Evolutionary conservation across 306 rosid species (phyloP), one percentile per base, ranked within the genome.

Genomic region (Hylodesmum podocarpum): DNA sequence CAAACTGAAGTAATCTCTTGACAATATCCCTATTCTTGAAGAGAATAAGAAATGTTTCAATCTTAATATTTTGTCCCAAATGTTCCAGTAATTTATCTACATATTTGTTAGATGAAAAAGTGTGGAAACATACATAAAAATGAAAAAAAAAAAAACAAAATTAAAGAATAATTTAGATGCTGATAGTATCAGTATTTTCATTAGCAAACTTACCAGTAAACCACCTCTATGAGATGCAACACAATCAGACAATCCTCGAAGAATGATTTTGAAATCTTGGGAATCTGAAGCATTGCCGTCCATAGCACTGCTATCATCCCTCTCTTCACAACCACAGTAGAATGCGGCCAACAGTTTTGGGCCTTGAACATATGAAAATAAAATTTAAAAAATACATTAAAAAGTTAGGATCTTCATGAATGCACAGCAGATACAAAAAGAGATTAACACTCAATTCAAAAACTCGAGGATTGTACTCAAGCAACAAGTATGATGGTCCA

Each of bases 171-270:
- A 70, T 41, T 24, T 58, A 46, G 70, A 14, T 15, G 40, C 29
- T 19, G 31, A 22, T 33, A 34, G 37, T 31, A 50, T 59, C 39
- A 43, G 18, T n/a, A 22, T 69, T 70, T 46, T 51, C 6, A 9
- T 22, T 51, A 44, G 58, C 21, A 61, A 27, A 49, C 80, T 58
- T 76, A 92, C 98, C 93, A 82, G 83, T 76, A 89, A 62, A 64
- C 86, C 80, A 46, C 76, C 79, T 63, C 87, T 90, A 71, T n/a
- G 13, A 78, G 85, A 84, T 36, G 88, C 43, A 27, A 94, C 53
- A 88, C 97, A 92, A 67, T 92, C 95, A 67, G 91, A 90, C 87
- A 94, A 80, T 58, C 92, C 89, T 78, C 80, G 85, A 82, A 94
- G 91, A 66, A 88, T 87, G 49, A 5, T 33, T 16, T 66, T 55